Conservation (phyloP, 306 rosid genomes). For the Vicia faba region DNA sequence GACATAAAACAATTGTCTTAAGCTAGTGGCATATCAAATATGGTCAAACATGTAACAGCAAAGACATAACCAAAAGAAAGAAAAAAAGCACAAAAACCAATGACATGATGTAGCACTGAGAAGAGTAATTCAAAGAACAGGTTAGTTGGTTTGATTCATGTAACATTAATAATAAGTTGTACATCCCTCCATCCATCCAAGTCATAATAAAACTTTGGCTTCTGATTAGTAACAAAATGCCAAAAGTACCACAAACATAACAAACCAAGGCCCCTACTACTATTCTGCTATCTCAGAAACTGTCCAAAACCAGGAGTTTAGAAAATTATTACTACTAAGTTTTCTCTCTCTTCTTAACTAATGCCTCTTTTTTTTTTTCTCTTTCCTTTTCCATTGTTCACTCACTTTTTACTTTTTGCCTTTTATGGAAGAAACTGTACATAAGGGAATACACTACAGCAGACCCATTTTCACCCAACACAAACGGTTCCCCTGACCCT, state of each 20-base stretch:
- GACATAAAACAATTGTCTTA: constrained; percentile 6
- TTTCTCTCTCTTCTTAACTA: background rate
- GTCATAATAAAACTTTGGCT: constrained; percentile 37
- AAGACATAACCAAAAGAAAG: constrained; percentile 26
- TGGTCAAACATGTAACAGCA: constrained; percentile 40
- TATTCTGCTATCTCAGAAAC: constrained; percentile 23
- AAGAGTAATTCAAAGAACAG: constrained; percentile 35
- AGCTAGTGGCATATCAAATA: constrained; percentile 26
- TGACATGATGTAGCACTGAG: constrained; percentile 31
- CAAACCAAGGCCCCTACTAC: constrained; percentile 27
- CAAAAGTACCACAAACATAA: constrained; percentile 30
- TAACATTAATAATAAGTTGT: constrained; percentile 24
- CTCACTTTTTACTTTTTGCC: constrained; percentile 39
- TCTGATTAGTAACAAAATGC: constrained; percentile 50
- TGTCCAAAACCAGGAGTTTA: constrained; percentile 47
- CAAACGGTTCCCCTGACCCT: constrained; percentile 9
- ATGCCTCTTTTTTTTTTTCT: background rate
- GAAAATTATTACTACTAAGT: background rate
- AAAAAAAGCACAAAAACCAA: constrained; percentile 33
- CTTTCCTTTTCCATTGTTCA: background rate
- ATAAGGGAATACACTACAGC: constrained; percentile 38
- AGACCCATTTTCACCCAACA: constrained; percentile 36
- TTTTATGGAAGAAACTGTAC: constrained; percentile 63
- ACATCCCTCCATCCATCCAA: constrained; percentile 1
- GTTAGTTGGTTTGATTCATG: constrained; percentile 37